These are phyloP conservation scores for Scheffersomyces segobiensis DNA, from an alignment of 1,139 yeast species.

Conservation along the genomic window DNA sequence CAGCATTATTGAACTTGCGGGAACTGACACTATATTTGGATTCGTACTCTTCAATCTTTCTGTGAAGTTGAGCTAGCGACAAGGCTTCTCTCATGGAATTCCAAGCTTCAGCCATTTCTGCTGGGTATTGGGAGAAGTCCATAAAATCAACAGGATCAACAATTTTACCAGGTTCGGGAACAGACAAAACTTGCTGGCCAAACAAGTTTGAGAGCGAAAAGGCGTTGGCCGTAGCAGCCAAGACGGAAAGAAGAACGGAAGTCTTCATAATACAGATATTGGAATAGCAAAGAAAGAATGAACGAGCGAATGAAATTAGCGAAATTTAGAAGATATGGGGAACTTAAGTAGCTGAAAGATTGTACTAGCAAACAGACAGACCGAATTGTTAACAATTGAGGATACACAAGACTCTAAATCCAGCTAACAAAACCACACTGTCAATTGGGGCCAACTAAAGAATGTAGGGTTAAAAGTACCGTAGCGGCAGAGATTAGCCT, in stretches of 20 bases:
- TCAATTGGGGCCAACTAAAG: not conserved
- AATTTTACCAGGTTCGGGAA: slow-evolving; percentile 4
- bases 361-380: not conserved
- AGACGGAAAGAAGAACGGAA: not conserved
- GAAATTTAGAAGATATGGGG: no score
- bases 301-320: not conserved
- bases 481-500: not conserved
- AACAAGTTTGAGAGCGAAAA: slow-evolving; percentile 4
- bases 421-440: not conserved
- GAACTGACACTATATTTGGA: slow-evolving; percentile 9
- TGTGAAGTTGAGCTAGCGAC: slow-evolving; percentile 16
- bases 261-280: slow-evolving; percentile 2
- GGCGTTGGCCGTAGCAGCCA: slow-evolving; percentile 5
- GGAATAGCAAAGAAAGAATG: not conserved
- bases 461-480: not conserved
- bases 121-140: not conserved
- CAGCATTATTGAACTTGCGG: slow-evolving; percentile 12
- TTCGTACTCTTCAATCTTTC: slow-evolving; percentile 20
- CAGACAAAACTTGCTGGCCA: slow-evolving; percentile 1
- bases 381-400: not conserved
- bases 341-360: not conserved
- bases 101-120: slow-evolving; percentile 24
- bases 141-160: slow-evolving; percentile 1
- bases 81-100: slow-evolving; percentile 20
- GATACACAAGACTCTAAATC: not conserved